Percentiles rank a stretch among this genome's conserved stretches.
These are phyloP conservation scores for Sarcodon aspratus DNA, from an alignment of 768 basidiomycete genomes.

Conservation along the genomic window DNA sequence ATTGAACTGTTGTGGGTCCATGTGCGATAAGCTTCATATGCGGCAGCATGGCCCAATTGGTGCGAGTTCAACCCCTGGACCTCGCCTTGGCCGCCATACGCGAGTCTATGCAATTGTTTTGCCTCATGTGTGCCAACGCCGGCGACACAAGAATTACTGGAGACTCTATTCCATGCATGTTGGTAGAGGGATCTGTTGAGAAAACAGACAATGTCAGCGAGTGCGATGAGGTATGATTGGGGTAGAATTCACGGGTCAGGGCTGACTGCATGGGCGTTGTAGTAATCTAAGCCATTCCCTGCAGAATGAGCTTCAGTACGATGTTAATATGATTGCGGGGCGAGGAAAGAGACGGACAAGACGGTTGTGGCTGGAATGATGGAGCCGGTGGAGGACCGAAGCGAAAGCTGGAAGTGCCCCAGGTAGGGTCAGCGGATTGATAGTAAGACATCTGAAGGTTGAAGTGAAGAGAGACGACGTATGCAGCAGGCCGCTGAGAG, in stretches of 20 bases:
- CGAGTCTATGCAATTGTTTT: constrained; percentile 49
- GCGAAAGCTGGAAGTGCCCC: constrained; percentile 13
- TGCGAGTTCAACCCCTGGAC: constrained; percentile 35
- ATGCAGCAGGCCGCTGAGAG: too few relatives aligned
- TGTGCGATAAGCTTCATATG: constrained; percentile 63
- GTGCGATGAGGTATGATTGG: constrained; percentile 6
- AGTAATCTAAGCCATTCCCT: constrained; percentile 58
- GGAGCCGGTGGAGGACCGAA: constrained; percentile 23
- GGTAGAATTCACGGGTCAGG: constrained; percentile 40
- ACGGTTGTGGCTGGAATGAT: constrained; percentile 33
- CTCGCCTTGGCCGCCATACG: constrained; percentile 43
- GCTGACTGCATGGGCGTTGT: constrained; percentile 46
- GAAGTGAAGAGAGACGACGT: neutral
- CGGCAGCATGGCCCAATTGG: constrained; percentile 69
- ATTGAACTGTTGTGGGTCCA: constrained; percentile 44
- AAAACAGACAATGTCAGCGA: neutral
- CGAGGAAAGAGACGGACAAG: constrained; percentile 29
- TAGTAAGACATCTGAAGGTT: neutral
- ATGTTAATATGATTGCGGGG: neutral
- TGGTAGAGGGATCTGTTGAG: constrained; percentile 22
- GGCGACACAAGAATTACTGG: constrained; percentile 5
- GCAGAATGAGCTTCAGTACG: constrained; percentile 3
- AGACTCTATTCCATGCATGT: constrained; percentile 8
- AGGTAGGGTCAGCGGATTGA: neutral
- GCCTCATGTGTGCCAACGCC: constrained; percentile 54